phyloP scores from a whole-genome alignment of 345 rosid genomes.

The Gossypium anomalum region DNA sequence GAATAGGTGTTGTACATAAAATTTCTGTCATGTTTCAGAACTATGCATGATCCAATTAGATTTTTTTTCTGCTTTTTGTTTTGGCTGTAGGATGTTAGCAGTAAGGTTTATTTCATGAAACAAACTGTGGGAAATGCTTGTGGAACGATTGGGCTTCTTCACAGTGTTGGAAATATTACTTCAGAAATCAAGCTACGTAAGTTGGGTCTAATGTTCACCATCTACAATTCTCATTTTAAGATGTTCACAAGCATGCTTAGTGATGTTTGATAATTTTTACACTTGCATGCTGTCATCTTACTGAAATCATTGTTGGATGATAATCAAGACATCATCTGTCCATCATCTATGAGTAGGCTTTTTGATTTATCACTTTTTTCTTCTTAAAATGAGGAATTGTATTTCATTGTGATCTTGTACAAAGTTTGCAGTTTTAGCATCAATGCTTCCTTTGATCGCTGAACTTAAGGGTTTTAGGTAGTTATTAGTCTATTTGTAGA shows the following conservation, averaged over 20 bases:
- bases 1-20: neutral
- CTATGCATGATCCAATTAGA: neutral
- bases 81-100: conserved; percentile 47
- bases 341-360: neutral
- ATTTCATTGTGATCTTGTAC: neutral
- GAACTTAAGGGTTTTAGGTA: neutral
- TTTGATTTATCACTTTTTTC: neutral
- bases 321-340: neutral
- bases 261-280: neutral
- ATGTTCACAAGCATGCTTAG: neutral
- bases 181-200: conserved; percentile 74
- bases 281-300: neutral
- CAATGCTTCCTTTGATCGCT: neutral
- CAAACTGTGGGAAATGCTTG: conserved; percentile 99
- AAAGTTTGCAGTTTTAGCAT: neutral
- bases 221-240: neutral
- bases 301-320: neutral
- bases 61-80: neutral
- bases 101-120: conserved; percentile 81
- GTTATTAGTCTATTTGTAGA: neutral
- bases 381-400: neutral
- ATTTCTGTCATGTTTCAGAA: neutral
- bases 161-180: conserved; percentile 80
- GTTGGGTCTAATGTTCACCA: conserved; percentile 18
- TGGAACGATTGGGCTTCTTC: conserved; percentile 97